phyloP scores from a whole-genome alignment of 345 rosid genomes.

The Ceriops tagal region DNA sequence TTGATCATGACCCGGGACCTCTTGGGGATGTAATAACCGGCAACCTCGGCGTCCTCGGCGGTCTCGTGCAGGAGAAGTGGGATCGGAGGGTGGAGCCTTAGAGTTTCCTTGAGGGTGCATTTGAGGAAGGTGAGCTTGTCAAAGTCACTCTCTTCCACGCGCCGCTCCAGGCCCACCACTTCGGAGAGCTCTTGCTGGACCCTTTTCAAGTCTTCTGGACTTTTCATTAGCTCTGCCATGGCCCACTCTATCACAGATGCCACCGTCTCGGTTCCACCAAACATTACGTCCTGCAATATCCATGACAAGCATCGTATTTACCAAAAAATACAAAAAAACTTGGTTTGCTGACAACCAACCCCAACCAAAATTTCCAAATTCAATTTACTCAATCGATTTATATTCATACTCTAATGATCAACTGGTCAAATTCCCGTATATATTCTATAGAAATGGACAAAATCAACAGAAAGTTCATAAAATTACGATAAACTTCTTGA shows the following conservation, averaged over 20 bases:
- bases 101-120: slow-evolving; percentile 23
- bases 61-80: slow-evolving; percentile 46
- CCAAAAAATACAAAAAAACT: background rate
- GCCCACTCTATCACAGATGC: slow-evolving; percentile 33
- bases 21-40: slow-evolving; percentile 35
- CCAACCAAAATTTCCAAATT: no score
- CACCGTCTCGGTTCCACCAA: slow-evolving; percentile 32
- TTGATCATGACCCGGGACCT: slow-evolving; percentile 37
- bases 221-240: slow-evolving; percentile 22
- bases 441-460: no score
- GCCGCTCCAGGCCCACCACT: slow-evolving; percentile 20
- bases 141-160: slow-evolving; percentile 16
- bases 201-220: slow-evolving; percentile 15
- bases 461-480: no score
- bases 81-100: slow-evolving; percentile 30
- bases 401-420: no score
- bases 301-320: background rate
- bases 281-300: slow-evolving; percentile 24
- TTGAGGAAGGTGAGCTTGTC: slow-evolving; percentile 18
- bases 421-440: no score
- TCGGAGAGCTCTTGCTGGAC: slow-evolving; percentile 19
- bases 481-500: no score
- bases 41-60: slow-evolving; percentile 23
- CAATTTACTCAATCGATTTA: no score
- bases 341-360: background rate